Evolutionary conservation across 2,329 filamentous ascomycete genomes (phyloP).

Genomic region (Fusarium pilosicola): DNA sequence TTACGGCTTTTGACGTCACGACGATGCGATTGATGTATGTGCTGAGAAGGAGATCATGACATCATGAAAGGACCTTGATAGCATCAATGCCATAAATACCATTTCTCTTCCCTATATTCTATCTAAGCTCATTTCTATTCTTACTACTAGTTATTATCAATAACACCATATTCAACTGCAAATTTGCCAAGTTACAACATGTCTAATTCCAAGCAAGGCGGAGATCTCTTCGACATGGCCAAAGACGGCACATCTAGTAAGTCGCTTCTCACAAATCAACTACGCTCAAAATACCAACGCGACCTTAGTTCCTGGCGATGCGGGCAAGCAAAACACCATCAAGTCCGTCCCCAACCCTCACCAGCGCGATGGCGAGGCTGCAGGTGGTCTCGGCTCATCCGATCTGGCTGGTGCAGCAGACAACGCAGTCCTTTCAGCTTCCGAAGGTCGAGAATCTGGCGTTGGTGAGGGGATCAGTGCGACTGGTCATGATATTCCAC

Average conservation of each 20-base stretch:
- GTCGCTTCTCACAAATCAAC: no score
- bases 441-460: background rate
- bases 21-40: background rate
- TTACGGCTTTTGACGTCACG: conserved; percentile 19
- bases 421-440: background rate
- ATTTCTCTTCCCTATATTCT: fast-evolving
- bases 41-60: conserved; percentile 1
- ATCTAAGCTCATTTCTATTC: fast-evolving
- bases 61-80: conserved; percentile 10
- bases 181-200: background rate
- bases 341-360: conserved; percentile 16
- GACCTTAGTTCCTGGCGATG: conserved; percentile 1
- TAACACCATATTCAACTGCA: fast-evolving
- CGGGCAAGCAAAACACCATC: conserved; percentile 19
- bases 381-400: conserved; percentile 13
- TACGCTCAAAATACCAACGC: background rate
- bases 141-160: no score
- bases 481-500: conserved; percentile 10
- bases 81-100: background rate
- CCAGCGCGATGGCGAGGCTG: conserved; percentile 3
- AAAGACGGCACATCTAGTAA: conserved; percentile 23
- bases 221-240: conserved; percentile 29
- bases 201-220: conserved; percentile 24
- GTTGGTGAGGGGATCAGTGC: conserved; percentile 12
- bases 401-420: conserved; percentile 8